Evolutionary conservation across 179 eudicot genomes (phyloP), one percentile per base, ranked within the genome.

Genomic region (Carnegiea gigantea): DNA sequence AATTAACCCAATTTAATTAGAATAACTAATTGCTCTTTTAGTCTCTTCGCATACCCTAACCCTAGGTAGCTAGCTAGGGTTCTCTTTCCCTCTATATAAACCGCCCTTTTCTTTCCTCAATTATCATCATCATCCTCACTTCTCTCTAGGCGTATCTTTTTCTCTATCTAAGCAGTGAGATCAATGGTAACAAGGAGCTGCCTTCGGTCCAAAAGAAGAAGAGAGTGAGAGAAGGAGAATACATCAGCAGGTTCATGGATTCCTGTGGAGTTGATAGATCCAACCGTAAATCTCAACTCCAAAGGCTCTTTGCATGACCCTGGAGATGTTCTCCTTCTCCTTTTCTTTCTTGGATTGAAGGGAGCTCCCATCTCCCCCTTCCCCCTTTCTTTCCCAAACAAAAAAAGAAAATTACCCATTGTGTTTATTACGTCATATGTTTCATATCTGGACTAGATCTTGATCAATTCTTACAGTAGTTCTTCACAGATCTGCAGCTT

Each of bases 321-420:
- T 70, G 73, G 73, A 70, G 73, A 70, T 70, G 73, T 70, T 26
- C 73, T 13, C 73, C 73, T 70, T 70, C 46, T 70, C 73, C 73
- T 36, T 26, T 70, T 70, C 73, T 70, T 30, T 15, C 73, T 70
- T 70, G 73, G 73, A 70, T 70, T 70, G 73, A 70, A 70, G 73
- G 73, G 73, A 70, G 73, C 73, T 70, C 73, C 43, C 44, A 40
- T 40, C 44, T 40, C 9, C 44, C 44, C 44, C 44, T 7, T 40
- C 44, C 44, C 44, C 44, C 9, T 40, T 38, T 3, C 43, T 38
- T 28, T 33, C 36, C 36, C 44, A 40, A 40, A 5, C 9, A 40
- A 40, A 40, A 40, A 40, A 40, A 7, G 44, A 3, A 40, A 40
- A 40, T 40, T 40, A 40, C 9, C 44, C 9, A 7, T 6, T 40